Base-by-base conservation (phyloP, 1,284 basidiomycete genomes). In the Apiotrichum montevideense region DNA sequence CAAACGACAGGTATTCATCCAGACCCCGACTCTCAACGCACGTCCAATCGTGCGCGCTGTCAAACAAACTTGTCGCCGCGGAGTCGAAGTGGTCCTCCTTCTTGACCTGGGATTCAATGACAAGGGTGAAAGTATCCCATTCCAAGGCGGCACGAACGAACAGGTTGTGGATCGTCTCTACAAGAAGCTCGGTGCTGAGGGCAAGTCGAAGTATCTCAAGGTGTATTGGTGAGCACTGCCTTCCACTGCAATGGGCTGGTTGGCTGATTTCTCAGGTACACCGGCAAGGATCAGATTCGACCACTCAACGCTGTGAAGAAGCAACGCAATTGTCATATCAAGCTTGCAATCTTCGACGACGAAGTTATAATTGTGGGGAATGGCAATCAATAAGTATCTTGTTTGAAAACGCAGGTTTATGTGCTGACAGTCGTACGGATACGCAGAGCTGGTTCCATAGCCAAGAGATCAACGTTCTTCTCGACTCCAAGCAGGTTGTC, bases 71-170 rank as follows among this genome's bases (percentile, higher is more conserved):
- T 85, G 84, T 62, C 77, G 83, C 33, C 77, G 85, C 41, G 86
- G 85, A n/a, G 81, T 90, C 8, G 80, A 82, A 51, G 85, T 87
- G 41, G 80, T 80, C 11, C 76, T 86, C 10, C 84, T 84, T 63
- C 77, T 87, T 46, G 83, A 84, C 66, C 78, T 87, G n/a, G 84
- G 80, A 2, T 86, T 84, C 75, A 86, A 86, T 69, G 85, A 85
- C 63, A 82, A 83, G 66, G 85, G 85, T 51, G 76, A 77, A 61
- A 55, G 54, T 14, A 81, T 90, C 56, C 87, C 87, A 0, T 84
- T 84, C 70, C 87, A 90, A 71, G 88, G 88, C 14, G 87, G 87
- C 0, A 89, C 85, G 15, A 90, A 90, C 70, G 86, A 87, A 67
- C 81, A 86, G 71, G 86, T 90, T 13, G 84, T 84, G 32, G 80